Base-by-base conservation (phyloP, 1,284 basidiomycete genomes). In the Stygiomarasmius scandens region DNA sequence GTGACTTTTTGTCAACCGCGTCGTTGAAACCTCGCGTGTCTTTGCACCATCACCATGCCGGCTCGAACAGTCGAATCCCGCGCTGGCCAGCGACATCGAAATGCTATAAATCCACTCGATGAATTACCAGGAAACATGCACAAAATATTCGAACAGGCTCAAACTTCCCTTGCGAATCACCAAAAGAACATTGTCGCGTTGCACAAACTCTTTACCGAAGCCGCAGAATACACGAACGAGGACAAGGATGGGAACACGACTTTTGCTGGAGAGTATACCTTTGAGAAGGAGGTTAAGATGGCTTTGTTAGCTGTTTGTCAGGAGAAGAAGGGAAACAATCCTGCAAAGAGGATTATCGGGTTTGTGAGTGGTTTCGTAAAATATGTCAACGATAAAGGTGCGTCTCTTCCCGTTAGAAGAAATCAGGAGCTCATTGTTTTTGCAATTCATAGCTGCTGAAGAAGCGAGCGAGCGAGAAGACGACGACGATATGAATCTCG, bases 151-250 rank as follows among this genome's bases (percentile, higher is more conserved):
- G 88, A 92, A 52, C 91, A 97, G 72, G 91, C 84, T 0, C 95
- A 98, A 72, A 76, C 75, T 32, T 86, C 90, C 0, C 74, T 84
- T 2, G 88, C 93, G 12, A 96, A 93, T 70, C 95, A 81, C 60
- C 71, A 71, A 51, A 98, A 98, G 80, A 97, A 98, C 74, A 80
- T 87, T 56, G 89, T 95, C 49, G 86, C 89, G 0, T 83, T 98
- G 2, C 81, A 91, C 76, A 93, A 93, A 71, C 73, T 96, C 44
- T 95, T 97, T 58, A 64, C 75, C 0, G 66, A 78, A 49, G 76
- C 89, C 57, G 87, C 83, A 1, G 79, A 87, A 58, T 70, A 81
- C 20, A 77, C 78, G 23, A 77, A 74, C 54, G 41, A 63, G 22
- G 56, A 66, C 27, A 64, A 67, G 52, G 66, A 54, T 66, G 72